A percentile compares a stretch with the other conserved stretches of the same genome.
These are phyloP conservation scores for Liriodendron chinense DNA, from an alignment of 164 flowering plant species.

Conservation along the genomic window DNA sequence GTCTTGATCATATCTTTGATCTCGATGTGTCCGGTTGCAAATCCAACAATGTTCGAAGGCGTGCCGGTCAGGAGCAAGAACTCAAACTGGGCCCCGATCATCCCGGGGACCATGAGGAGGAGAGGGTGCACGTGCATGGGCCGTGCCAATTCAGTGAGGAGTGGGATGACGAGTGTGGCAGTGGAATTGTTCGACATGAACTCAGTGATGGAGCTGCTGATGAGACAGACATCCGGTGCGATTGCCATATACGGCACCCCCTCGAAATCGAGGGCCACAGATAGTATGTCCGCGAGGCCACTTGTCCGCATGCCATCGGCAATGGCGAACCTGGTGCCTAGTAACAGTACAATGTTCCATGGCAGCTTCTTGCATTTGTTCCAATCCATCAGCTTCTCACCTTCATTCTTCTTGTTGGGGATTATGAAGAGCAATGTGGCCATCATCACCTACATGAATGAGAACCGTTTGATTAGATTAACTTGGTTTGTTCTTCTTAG, in stretches of 20 bases:
- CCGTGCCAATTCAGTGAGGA: slow-evolving; percentile 65
- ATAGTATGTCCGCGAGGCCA: slow-evolving; percentile 66
- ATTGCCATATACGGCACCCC: slow-evolving; percentile 60
- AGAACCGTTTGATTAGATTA: not conserved
- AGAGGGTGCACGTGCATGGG: slow-evolving; percentile 69
- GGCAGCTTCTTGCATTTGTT: slow-evolving; percentile 93
- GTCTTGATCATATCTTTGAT: slow-evolving; percentile 72
- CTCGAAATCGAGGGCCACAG: slow-evolving; percentile 49
- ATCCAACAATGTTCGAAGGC: slow-evolving; percentile 86
- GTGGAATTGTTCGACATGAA: slow-evolving; percentile 87
- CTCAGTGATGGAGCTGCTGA: slow-evolving; percentile 63
- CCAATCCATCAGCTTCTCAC: slow-evolving; percentile 96
- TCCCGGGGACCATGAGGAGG: slow-evolving; percentile 76
- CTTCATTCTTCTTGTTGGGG: slow-evolving; percentile 64
- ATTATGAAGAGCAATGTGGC: slow-evolving; percentile 87
- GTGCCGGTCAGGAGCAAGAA: slow-evolving; percentile 78
- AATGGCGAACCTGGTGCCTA: slow-evolving; percentile 93
- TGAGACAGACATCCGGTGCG: slow-evolving; percentile 63
- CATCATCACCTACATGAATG: slow-evolving; percentile 61
- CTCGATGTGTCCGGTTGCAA: slow-evolving; percentile 71
- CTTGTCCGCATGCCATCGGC: slow-evolving; percentile 78
- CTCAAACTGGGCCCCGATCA: slow-evolving; percentile 80
- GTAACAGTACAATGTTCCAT: slow-evolving; percentile 69
- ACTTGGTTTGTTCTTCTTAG: not conserved
- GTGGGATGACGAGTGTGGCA: slow-evolving; percentile 64